A percentile compares a stretch with the other conserved stretches of the same genome.
These are phyloP conservation scores for Pluteus cervinus DNA, from an alignment of 768 basidiomycete genomes.

Conservation along the genomic window DNA sequence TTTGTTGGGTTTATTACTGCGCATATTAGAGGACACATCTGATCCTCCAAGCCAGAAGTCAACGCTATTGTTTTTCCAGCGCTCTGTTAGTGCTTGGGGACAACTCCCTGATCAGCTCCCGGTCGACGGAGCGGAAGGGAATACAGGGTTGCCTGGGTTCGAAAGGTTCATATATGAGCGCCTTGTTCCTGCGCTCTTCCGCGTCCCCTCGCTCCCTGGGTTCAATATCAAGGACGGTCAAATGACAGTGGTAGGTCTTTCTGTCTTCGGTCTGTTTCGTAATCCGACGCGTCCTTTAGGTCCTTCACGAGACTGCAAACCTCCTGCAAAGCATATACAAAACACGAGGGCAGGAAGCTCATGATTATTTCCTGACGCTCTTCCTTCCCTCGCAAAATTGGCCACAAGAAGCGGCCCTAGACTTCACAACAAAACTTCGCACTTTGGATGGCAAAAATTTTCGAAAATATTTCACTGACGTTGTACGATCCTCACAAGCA, in stretches of 20 bases:
- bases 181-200: conserved; percentile 76
- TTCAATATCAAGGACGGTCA: conserved; percentile 91
- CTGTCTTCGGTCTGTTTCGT: conserved; percentile 1
- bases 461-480: conserved; percentile 83
- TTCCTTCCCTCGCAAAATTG: conserved; percentile 89
- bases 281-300: conserved; percentile 35
- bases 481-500: conserved; percentile 68
- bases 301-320: conserved; percentile 83
- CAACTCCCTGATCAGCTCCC: conserved; percentile 33
- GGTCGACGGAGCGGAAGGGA: conserved; percentile 23
- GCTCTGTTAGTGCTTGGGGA: conserved; percentile 65
- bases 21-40: conserved; percentile 66
- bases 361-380: conserved; percentile 68
- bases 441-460: conserved; percentile 72
- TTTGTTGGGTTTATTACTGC: conserved; percentile 69
- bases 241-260: conserved; percentile 61
- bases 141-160: conserved; percentile 71
- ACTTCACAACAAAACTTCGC: conserved; percentile 73
- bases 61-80: conserved; percentile 74
- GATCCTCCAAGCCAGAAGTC: conserved; percentile 75
- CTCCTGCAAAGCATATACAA: conserved; percentile 75
- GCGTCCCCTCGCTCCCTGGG: conserved; percentile 67
- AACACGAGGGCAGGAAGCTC: conserved; percentile 76
- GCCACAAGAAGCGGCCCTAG: conserved; percentile 69
- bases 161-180: conserved; percentile 89